Conservation (phyloP, 225 moss, liverwort and hornwort genomes). For the Physcomitrium patens region DNA sequence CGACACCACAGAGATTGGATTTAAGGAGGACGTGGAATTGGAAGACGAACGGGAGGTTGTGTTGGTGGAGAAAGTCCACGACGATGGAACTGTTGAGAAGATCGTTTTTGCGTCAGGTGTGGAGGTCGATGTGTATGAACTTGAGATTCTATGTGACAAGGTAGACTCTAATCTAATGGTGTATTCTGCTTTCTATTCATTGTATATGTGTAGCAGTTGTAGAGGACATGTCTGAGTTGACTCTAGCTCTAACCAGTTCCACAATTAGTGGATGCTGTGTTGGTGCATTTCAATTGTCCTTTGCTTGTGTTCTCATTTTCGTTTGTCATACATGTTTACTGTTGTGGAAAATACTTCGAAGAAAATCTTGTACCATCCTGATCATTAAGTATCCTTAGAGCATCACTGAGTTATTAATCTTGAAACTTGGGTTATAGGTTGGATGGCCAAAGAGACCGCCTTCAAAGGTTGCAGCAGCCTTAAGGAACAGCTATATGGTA, state of each 20-base stretch:
- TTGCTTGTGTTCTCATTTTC: neutral
- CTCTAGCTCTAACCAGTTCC: neutral
- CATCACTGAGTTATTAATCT: constrained; percentile 5
- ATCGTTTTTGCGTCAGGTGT: constrained; percentile 90
- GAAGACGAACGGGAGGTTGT: constrained; percentile 85
- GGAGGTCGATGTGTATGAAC: constrained; percentile 96
- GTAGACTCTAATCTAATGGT: constrained; percentile 32
- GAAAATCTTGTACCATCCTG: neutral
- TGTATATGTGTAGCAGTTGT: neutral
- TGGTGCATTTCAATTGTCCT: neutral
- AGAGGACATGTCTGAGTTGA: neutral
- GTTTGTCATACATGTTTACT: neutral
- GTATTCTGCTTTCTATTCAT: neutral
- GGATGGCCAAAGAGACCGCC: constrained; percentile 99
- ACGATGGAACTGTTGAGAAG: constrained; percentile 86
- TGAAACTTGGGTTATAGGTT: constrained; percentile 56
- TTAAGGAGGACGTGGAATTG: constrained; percentile 69
- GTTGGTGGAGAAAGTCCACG: constrained; percentile 84
- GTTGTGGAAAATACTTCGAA: neutral
- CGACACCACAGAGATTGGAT: constrained; percentile 57
- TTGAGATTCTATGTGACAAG: constrained; percentile 94
- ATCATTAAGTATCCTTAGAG: neutral
- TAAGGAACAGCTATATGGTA: constrained; percentile 99
- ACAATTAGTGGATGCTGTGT: neutral
- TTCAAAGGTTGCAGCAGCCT: constrained; percentile 92